Evolutionary conservation across 805 yeast genomes (phyloP), one percentile per base, ranked within the genome.

Genomic region (Debaryomyces prosopidis): DNA sequence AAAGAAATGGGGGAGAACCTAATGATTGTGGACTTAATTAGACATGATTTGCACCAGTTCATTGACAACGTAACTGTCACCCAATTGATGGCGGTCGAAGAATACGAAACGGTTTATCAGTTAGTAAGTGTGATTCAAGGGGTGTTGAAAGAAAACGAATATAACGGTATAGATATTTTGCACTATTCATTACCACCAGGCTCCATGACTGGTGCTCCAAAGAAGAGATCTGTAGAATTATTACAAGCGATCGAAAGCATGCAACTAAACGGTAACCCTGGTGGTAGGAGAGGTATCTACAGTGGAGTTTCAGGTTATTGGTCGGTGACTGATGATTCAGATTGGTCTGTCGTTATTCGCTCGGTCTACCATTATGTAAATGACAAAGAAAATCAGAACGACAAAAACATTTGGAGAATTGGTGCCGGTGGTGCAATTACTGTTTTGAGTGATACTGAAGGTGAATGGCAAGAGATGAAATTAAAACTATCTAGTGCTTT

Each of bases 341-440:
- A 94, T 60, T 94, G 98, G 97, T 88, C 96, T 52, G 99, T 94
- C 5, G 81, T 90, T 35, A 94, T 94, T 46, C 75, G 99, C 36
- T 88, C 96, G 1, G 73, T 89, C 42, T 89, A 81, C 62, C 79
- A 79, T 46, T 87, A 89, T 60, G 58, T 68, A 18, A 68, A 76
- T 31, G 89, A 84, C 53, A 42, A 48, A 8, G 63, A 56, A 14
- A 62, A 69, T 39, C 49, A 44, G n/a, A 45, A 35, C 3, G 41
- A 28, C 10, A 43, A 40, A 17, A 58, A 62, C 7, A 58, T 68
- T 5, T 94, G 96, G 96, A 73, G 89, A 50, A 80, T 92, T 44
- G 99, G 99, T 1, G 99, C 99, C 6, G 99, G 99, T 12, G 99
- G 99, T 3, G 99, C 98, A 14, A 83, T 94, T 37, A 94, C 98